These are phyloP conservation scores for Solanum sejunctum DNA, from an alignment of 257 asterid species.

Conservation along the genomic window DNA sequence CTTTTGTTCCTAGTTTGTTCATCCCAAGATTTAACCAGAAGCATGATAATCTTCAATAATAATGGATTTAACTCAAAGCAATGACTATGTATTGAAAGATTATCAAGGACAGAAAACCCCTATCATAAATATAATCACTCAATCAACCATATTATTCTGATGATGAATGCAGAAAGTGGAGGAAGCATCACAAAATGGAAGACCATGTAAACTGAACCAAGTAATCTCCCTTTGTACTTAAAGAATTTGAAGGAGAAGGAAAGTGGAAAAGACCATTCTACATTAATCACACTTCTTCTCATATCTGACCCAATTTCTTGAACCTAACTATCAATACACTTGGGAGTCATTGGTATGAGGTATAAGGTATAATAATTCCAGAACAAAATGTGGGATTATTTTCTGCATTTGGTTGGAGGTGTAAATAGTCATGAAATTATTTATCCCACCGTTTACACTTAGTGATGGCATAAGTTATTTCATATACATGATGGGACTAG, in stretches of 20 bases:
- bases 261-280: neutral
- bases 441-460: too few species aligned
- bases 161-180: neutral
- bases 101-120: neutral
- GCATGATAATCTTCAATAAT: neutral
- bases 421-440: too few species aligned
- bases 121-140: neutral
- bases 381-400: too few species aligned
- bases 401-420: too few species aligned
- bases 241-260: neutral
- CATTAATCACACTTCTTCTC: neutral
- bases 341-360: too few species aligned
- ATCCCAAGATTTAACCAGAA: neutral
- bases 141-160: neutral
- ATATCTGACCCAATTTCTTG: neutral
- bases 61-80: neutral
- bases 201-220: neutral
- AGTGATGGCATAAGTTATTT: too few species aligned
- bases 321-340: neutral
- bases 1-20: neutral
- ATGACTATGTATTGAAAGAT: neutral
- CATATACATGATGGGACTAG: too few species aligned
- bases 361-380: too few species aligned
- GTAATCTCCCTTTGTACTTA: neutral
- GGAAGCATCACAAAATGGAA: neutral